Evolutionary conservation across 306 rosid genomes (phyloP).

Genomic region (Cucurbita moschata): DNA sequence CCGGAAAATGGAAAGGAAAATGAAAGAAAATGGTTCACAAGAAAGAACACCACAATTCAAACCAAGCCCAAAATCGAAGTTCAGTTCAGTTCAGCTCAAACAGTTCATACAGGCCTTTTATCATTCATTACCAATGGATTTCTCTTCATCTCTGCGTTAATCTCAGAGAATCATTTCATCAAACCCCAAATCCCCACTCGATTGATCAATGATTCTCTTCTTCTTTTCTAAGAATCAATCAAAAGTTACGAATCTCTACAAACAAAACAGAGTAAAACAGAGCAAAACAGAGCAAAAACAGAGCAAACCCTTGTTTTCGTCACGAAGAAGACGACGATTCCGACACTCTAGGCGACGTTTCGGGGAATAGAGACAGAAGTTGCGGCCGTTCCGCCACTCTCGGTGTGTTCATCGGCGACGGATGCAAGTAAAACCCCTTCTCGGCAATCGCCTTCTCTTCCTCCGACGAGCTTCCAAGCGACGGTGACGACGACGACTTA

Average conservation of each 20-base stretch:
- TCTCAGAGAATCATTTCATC: background rate
- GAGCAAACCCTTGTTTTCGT: background rate
- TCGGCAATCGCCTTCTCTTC: slow-evolving; percentile 91
- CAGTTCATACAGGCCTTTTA: background rate
- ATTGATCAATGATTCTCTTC: background rate
- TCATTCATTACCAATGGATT: background rate
- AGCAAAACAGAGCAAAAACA: too few species aligned
- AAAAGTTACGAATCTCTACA: slow-evolving; percentile 1
- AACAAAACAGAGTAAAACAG: background rate
- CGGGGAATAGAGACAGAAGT: slow-evolving; percentile 72
- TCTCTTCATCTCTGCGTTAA: background rate
- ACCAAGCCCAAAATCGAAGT: background rate
- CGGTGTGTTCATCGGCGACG: slow-evolving; percentile 55
- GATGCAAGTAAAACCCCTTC: slow-evolving; percentile 73
- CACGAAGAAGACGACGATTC: slow-evolving; percentile 11
- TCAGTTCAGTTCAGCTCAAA: background rate
- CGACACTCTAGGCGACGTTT: slow-evolving; percentile 69
- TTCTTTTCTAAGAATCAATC: background rate
- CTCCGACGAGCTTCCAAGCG: slow-evolving; percentile 67
- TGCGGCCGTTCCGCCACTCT: slow-evolving; percentile 61
- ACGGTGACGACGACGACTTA: slow-evolving; percentile 48
- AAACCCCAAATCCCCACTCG: background rate
- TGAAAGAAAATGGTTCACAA: background rate
- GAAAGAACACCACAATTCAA: background rate
- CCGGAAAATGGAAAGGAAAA: background rate